These are phyloP conservation scores for Rutstroemia sp. DNA, from an alignment of 2,329 filamentous ascomycete species.

Conservation along the genomic window DNA sequence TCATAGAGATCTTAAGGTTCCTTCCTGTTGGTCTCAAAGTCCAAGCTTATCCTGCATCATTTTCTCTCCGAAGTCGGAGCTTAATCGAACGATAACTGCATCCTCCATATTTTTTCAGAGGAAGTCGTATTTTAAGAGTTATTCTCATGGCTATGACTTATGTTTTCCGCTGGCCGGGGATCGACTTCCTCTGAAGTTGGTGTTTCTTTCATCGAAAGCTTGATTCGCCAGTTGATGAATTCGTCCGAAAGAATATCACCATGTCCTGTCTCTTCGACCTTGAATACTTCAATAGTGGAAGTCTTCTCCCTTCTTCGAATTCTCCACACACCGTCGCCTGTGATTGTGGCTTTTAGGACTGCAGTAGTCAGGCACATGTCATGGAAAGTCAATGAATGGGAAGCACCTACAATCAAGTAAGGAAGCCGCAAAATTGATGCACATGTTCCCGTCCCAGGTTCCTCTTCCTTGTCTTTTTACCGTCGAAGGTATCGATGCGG, in stretches of 20 bases:
- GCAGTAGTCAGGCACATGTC: slow-evolving; percentile 6
- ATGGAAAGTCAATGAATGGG: background rate
- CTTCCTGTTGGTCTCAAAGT: background rate
- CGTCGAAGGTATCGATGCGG: slow-evolving; percentile 66
- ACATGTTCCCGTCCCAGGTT: slow-evolving; percentile 86
- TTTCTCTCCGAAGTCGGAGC: too few relatives aligned
- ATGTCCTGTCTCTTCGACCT: slow-evolving; percentile 65
- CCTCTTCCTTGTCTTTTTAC: slow-evolving; percentile 57
- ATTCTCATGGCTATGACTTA: too few relatives aligned
- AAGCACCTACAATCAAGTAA: slow-evolving; percentile 65
- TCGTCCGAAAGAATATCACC: slow-evolving; percentile 69
- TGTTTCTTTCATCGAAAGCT: slow-evolving; percentile 12
- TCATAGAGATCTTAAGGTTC: background rate
- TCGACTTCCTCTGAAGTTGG: too few relatives aligned
- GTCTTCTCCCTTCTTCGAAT: slow-evolving; percentile 60
- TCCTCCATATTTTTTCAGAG: too few relatives aligned
- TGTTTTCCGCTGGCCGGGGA: too few relatives aligned
- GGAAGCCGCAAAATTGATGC: slow-evolving; percentile 78
- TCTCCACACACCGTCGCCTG: slow-evolving; percentile 67
- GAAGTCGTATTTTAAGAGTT: too few relatives aligned
- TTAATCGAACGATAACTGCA: too few relatives aligned
- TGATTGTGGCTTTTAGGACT: slow-evolving; percentile 59
- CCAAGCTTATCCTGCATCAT: background rate
- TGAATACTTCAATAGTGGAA: slow-evolving; percentile 64
- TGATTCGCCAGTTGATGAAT: slow-evolving; percentile 64